Base-by-base conservation (phyloP, 2,329 filamentous ascomycete species). In the Talaromyces rugulosus region DNA sequence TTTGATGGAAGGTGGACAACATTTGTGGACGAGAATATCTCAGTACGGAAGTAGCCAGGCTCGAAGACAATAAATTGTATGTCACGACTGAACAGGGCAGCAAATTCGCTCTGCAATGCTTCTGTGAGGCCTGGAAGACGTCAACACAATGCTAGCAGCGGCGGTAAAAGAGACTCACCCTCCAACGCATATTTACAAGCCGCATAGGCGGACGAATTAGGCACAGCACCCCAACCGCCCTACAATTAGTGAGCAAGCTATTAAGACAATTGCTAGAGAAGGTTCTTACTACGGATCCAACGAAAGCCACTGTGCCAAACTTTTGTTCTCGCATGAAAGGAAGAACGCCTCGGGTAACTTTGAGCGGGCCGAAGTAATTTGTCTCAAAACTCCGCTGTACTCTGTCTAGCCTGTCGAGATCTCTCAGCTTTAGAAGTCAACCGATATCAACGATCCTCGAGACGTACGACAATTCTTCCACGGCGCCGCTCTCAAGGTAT, bases 41-140 rank as follows among this genome's bases (percentile, higher is more conserved):
- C 68, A 23, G 71, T 72, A 23, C 69, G 66, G 60, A 73, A 68
- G 23, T 51, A 59, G 0, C 71, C 71, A 2, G 71, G 71, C 31
- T 72, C 71, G 27, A 72, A 67, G 40, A 70, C 14, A 4, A 70
- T 64, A 0, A 70, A 63, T 40, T 55, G 50, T 6, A 67, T 62
- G 12, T 72, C 65, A 53, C 63, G 63, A 36, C 70, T 67, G 9
- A 69, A 69, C 27, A 71, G 60, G 18, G 64, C 69, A 69, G 60
- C 28, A 59, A 47, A 47, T 52, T 54, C 54, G 27, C 8, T 40
- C 36, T 61, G 59, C 2, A 61, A 31, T 27, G 44, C 80, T 0
- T 73, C 71, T 1, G 75, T 73, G 27, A 80, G 61, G 0, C 75
- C 71, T 5, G 75, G 76, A 69, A 82, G 78, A 36, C 31, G 30